Evolutionary conservation across 2,329 filamentous ascomycete genomes (phyloP).

Genomic region (Diaporthe sp.): DNA sequence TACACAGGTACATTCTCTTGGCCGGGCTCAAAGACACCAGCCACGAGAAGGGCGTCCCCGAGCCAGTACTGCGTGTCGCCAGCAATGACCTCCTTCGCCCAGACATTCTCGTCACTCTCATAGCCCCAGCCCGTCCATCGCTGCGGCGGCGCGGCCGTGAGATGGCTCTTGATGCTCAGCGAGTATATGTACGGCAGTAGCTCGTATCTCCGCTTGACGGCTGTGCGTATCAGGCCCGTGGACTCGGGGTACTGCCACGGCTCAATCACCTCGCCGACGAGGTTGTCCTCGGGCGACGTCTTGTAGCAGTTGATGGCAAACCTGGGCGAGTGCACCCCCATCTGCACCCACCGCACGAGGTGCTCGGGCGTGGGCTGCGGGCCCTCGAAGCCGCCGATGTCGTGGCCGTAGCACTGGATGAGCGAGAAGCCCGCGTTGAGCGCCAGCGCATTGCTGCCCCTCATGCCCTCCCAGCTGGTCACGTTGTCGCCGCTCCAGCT

Average conservation of each 20-base stretch:
- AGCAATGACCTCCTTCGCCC: constrained; percentile 70
- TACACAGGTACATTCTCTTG: constrained; percentile 70
- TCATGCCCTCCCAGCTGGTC: constrained; percentile 81
- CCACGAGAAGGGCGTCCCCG: constrained; percentile 74
- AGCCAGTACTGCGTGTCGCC: constrained; percentile 83
- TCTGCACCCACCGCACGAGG: constrained; percentile 80
- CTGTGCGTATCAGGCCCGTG: constrained; percentile 71
- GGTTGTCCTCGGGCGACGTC: constrained; percentile 74
- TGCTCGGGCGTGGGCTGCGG: constrained; percentile 79
- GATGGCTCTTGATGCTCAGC: constrained; percentile 72
- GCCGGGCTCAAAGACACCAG: constrained; percentile 76
- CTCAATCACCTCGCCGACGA: constrained; percentile 80
- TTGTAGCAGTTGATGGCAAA: constrained; percentile 87
- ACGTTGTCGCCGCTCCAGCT: constrained; percentile 83
- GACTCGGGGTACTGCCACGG: constrained; percentile 83
- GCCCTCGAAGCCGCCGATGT: constrained; percentile 82
- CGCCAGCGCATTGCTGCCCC: constrained; percentile 77
- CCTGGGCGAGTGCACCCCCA: constrained; percentile 77
- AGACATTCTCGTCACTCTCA: constrained; percentile 75
- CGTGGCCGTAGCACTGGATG: constrained; percentile 79
- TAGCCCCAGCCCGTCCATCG: constrained; percentile 83
- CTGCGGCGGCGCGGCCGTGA: constrained; percentile 73
- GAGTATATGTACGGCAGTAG: constrained; percentile 81
- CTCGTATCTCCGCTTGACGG: constrained; percentile 79
- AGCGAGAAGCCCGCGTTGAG: constrained; percentile 77